Base-by-base conservation (phyloP, 371 early-diverging fungal species). In the Smittium mucronatum region DNA sequence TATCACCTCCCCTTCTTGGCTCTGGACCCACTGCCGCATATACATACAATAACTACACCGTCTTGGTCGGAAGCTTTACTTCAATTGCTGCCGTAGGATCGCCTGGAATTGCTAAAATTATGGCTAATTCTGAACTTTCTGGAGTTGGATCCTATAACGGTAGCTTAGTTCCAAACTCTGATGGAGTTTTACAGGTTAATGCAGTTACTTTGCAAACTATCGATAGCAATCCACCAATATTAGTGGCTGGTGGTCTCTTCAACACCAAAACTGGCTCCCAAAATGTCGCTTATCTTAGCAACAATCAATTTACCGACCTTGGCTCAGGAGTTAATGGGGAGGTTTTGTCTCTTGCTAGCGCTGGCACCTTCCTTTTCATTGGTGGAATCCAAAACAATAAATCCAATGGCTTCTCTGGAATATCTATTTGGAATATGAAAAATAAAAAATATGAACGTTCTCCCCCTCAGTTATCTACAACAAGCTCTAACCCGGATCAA, bases 231-330 rank as follows among this genome's bases (percentile, higher is more conserved):
- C 58, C 75, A 2, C 68, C 78, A 15, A 34, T 69, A 63, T 73
- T 80, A 26, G 65, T 78, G 34, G 79, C 76, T 1, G 80, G 79
- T 31, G 80, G 80, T 25, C 72, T 59, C 63, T 80, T 80, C 71
- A 68, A 67, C 31, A 74, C 76, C 1, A 64, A 63, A 26, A 73
- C 72, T 34, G 75, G 73, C 26, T 63, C 72, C 0, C 36, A 67
- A 34, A 80, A 80, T 36, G 58, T 80, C n/a, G 80, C 80, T 1
- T 29, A 68, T 2, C 70, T 78, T 35, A 58, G 71, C 15, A 58
- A 73, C 60, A 75, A 75, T 36, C 72, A 69, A 64, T 74, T 76
- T 70, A 60, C 60, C 29, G 64, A 36, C 36, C 70, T 80, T n/a
- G 58, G 70, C 2, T 64, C 47, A 29, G 78, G 72, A 28, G 47